Percentiles rank a stretch among this genome's conserved stretches.
phyloP scores from a whole-genome alignment of 345 rosid genomes.

The Aegle marmelos region DNA sequence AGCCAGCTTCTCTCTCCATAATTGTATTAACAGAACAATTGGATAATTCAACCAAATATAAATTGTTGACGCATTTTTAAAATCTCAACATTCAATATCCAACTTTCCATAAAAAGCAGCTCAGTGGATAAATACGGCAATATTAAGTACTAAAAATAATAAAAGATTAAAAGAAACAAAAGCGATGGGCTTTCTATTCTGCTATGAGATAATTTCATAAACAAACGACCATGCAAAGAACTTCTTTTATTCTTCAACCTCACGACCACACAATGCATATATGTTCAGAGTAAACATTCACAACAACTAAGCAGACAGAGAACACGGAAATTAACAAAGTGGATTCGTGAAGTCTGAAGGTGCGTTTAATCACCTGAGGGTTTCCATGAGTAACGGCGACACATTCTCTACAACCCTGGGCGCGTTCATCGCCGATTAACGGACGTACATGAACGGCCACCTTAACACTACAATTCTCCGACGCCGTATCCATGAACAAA shows the following conservation, averaged over 20 bases:
- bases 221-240: neutral
- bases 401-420: slow-evolving; percentile 76
- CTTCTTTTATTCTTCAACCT: neutral
- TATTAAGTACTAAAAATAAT: neutral
- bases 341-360: neutral
- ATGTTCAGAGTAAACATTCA: neutral
- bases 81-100: neutral
- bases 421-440: slow-evolving; percentile 63
- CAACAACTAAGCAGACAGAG: neutral
- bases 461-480: slow-evolving; percentile 63
- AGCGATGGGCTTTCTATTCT: too few relatives aligned
- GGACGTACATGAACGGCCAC: slow-evolving; percentile 80
- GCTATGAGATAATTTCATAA: neutral
- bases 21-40: neutral
- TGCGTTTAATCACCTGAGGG: slow-evolving; percentile 59
- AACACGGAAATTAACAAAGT: neutral
- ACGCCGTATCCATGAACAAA: slow-evolving; percentile 28
- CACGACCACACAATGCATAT: neutral
- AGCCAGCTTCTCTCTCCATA: neutral
- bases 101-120: neutral
- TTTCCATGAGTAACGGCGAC: slow-evolving; percentile 57
- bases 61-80: neutral
- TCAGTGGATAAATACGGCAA: neutral
- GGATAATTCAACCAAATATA: neutral
- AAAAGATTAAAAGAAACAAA: neutral